Evolutionary conservation across 805 yeast species (phyloP), one percentile per base, ranked within the genome.

Genomic region (Scheffersomyces coipomensis): DNA sequence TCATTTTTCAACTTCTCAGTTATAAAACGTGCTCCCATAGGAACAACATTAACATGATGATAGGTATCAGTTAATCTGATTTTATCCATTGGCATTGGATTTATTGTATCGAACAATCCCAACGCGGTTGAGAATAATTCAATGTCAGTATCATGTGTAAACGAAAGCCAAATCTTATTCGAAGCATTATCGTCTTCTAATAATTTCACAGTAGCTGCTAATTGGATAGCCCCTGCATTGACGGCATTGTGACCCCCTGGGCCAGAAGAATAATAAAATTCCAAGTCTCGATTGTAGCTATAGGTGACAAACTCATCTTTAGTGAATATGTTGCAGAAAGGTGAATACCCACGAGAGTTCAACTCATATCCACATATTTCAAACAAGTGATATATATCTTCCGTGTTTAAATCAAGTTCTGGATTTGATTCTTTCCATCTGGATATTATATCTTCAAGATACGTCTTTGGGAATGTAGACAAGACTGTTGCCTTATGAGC

Each of bases 361-460:
- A 85, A 62, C 59, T 87, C 95, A 55, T 73, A 87, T 3, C 87
- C 88, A 63, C 95, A 87, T 59, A 80, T 72, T n/a, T 71, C 68
- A 50, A 83, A 80, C 46, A 86, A 51, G 18, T 60, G 62, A 32
- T 56, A 60, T 19, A 81, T 74, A 51, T 87, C 93, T 27, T 56
- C 52, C 2, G 68, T 53, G 2, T 80, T 71, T 39, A 85, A 47
- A 46, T 77, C 64, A 40, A 68, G 51, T 2, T 79, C 83, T 2
- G 79, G 78, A 38, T 86, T 78, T 31, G 71, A 67, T 35, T 57
- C 54, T 51, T 75, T 76, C 34, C 85, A 63, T 50, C 95, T 72
- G 11, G 57, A 56, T 4, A 83, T 75, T 17, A 86, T 86, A 18
- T 60, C 64, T 5, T 58, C 50, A 45, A 83, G 66, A 58, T 78